These are phyloP conservation scores for Berkeleyomyces basicola DNA, from an alignment of 2,329 filamentous ascomycete genomes.

Conservation along the genomic window DNA sequence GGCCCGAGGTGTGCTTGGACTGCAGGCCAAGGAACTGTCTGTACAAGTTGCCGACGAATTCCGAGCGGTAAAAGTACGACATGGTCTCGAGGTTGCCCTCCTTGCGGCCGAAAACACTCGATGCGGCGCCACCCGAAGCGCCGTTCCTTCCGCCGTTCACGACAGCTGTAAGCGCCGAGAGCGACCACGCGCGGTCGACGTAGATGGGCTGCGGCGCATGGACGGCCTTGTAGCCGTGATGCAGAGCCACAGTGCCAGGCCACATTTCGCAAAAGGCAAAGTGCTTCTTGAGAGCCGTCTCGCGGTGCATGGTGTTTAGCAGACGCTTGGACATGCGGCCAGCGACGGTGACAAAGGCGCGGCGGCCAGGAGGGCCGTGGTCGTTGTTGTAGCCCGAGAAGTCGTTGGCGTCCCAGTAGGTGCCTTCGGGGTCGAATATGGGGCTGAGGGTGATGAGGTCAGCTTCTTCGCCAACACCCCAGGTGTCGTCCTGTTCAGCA, in stretches of 20 bases:
- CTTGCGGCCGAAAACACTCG: constrained; percentile 61
- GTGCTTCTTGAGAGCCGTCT: constrained; percentile 70
- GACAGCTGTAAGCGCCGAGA: constrained; percentile 55
- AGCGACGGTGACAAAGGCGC: constrained; percentile 77
- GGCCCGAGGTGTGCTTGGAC: constrained; percentile 63
- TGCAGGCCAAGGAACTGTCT: constrained; percentile 70
- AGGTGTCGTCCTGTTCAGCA: constrained; percentile 55
- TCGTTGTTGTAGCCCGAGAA: constrained; percentile 65
- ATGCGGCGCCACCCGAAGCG: constrained; percentile 54
- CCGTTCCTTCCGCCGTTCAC: constrained; percentile 70
- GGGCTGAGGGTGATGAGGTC: constrained; percentile 87
- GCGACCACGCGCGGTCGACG: constrained; percentile 74
- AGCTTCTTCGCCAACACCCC: constrained; percentile 81
- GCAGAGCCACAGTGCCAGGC: constrained; percentile 71
- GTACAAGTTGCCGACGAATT: constrained; percentile 69
- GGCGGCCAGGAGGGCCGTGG: constrained; percentile 47
- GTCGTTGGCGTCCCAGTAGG: constrained; percentile 67
- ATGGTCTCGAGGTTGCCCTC: constrained; percentile 80
- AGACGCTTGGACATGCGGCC: constrained; percentile 68
- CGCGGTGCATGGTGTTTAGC: constrained; percentile 74
- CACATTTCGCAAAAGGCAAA: constrained; percentile 96
- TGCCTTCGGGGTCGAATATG: constrained; percentile 77
- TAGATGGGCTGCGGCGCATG: constrained; percentile 81
- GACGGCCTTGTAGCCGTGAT: constrained; percentile 86
- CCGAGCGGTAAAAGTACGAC: constrained; percentile 83